A percentile compares a stretch with the other conserved stretches of the same genome.
Conservation (phyloP, 352 stramenopile genomes). For the Pythium phragmiticola region DNA sequence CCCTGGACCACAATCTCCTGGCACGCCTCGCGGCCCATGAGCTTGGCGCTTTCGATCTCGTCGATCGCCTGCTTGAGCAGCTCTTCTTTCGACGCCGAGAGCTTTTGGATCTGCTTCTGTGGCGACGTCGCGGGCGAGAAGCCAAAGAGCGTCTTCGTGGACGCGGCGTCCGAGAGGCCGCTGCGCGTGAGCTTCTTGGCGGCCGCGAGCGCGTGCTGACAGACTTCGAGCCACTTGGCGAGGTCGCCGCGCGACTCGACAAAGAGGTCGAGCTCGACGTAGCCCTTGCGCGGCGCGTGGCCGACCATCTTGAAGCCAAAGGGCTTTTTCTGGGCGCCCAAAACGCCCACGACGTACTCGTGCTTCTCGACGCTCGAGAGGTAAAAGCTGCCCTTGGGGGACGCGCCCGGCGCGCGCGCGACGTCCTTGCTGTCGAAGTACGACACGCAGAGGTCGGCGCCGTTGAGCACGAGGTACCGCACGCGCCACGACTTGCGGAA, state of each 20-base stretch:
- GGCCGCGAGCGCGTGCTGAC: conserved; percentile 62
- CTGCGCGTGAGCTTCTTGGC: conserved; percentile 48
- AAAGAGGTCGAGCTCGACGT: conserved; percentile 80
- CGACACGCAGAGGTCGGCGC: conserved; percentile 57
- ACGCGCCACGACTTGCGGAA: conserved; percentile 85
- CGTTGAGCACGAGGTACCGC: conserved; percentile 75
- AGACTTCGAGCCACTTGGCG: conserved; percentile 81
- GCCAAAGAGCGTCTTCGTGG: conserved; percentile 56
- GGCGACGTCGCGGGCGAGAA: conserved; percentile 44
- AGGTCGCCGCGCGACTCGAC: conserved; percentile 61
- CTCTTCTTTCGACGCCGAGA: conserved; percentile 56
- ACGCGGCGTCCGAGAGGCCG: conserved; percentile 26
- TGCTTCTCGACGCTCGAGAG: conserved; percentile 76
- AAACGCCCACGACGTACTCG: conserved; percentile 70
- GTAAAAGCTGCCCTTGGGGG: conserved; percentile 71
- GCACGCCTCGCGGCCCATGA: conserved; percentile 63
- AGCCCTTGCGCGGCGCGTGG: conserved; percentile 70
- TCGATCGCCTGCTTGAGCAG: conserved; percentile 70
- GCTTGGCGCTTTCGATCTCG: conserved; percentile 71
- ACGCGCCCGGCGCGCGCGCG: conserved; percentile 30
- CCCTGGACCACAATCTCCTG: conserved; percentile 73
- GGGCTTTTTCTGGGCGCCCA: conserved; percentile 66
- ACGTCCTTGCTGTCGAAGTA: conserved; percentile 79
- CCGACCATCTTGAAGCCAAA: conserved; percentile 87
- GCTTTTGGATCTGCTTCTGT: conserved; percentile 69